A percentile compares a stretch with the other conserved stretches of the same genome.
phyloP scores from a whole-genome alignment of 768 basidiomycete species.

The Leccinum disarticulatum region DNA sequence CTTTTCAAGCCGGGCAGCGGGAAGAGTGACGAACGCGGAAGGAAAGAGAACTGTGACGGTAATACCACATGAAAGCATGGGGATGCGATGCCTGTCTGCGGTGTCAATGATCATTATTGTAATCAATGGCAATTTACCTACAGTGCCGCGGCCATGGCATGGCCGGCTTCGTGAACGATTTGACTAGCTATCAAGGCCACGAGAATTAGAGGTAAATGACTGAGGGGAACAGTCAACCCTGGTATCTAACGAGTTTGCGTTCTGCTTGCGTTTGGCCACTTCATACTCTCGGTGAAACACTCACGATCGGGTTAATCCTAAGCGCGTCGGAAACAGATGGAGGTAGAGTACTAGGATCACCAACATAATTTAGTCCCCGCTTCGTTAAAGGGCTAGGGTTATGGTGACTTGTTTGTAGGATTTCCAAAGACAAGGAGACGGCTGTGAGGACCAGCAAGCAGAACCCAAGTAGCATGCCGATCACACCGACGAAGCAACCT shows the following conservation, averaged over 20 bases:
- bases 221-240: slow-evolving; percentile 76
- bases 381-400: slow-evolving; percentile 11
- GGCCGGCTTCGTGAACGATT: slow-evolving; percentile 78
- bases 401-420: slow-evolving; percentile 9
- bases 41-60: slow-evolving; percentile 66
- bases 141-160: slow-evolving; percentile 75
- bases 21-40: slow-evolving; percentile 71
- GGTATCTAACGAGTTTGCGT: slow-evolving; percentile 56
- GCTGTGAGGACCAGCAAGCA: slow-evolving; percentile 39
- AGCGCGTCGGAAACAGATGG: slow-evolving; percentile 3
- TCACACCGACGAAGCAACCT: slow-evolving; percentile 43
- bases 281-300: slow-evolving; percentile 7
- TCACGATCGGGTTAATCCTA: slow-evolving; percentile 33
- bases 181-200: slow-evolving; percentile 62
- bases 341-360: neutral
- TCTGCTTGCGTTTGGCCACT: neutral
- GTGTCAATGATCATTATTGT: slow-evolving; percentile 1
- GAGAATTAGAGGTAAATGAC: slow-evolving; percentile 66
- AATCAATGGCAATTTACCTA: slow-evolving; percentile 36
- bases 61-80: slow-evolving; percentile 59
- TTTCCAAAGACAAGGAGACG: slow-evolving; percentile 19
- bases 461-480: slow-evolving; percentile 50
- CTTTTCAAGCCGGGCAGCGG: slow-evolving; percentile 39
- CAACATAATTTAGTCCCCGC: slow-evolving; percentile 12
- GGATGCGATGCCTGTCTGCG: slow-evolving; percentile 56